Evolutionary conservation across 2,329 filamentous ascomycete genomes (phyloP).

Genomic region (Ascochyta fabae): DNA sequence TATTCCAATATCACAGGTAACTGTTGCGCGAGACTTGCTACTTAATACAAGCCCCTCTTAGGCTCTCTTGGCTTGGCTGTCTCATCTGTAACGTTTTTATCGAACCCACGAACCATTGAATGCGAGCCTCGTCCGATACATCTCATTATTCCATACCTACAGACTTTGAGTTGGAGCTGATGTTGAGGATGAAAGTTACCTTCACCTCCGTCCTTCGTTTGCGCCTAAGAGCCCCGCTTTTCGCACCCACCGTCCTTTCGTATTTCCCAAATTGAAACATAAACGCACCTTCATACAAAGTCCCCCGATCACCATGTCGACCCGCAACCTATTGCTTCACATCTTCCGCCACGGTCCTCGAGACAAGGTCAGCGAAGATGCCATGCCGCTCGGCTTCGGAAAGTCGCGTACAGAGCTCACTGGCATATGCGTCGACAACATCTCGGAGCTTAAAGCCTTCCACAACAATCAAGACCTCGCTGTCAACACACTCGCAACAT

Average conservation of each 20-base stretch:
- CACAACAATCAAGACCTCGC: not conserved
- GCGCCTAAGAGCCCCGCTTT: not conserved
- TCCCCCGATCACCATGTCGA: not conserved
- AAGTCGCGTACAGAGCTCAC: not conserved
- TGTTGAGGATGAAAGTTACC: not conserved
- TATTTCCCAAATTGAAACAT: too few species aligned
- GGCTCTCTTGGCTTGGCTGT: too few species aligned
- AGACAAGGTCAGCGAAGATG: not conserved
- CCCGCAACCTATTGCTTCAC: conserved; percentile 19
- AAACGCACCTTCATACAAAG: not conserved
- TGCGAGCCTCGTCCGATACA: too few species aligned
- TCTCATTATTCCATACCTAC: too few species aligned
- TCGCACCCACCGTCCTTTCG: not conserved
- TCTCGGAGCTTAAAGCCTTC: not conserved
- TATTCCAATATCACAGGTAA: too few species aligned
- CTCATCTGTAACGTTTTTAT: too few species aligned
- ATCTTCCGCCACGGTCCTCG: conserved; percentile 23
- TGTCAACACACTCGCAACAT: not conserved
- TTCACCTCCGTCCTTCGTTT: not conserved
- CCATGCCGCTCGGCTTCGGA: not conserved
- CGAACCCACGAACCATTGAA: too few species aligned
- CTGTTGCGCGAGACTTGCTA: too few species aligned
- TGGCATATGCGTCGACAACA: not conserved
- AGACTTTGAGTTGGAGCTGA: not conserved
- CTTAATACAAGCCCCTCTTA: too few species aligned